Percentiles rank a stretch among this genome's conserved stretches.
phyloP scores from a whole-genome alignment of 1,284 basidiomycete species.

The Ganoderma lucidum region DNA sequence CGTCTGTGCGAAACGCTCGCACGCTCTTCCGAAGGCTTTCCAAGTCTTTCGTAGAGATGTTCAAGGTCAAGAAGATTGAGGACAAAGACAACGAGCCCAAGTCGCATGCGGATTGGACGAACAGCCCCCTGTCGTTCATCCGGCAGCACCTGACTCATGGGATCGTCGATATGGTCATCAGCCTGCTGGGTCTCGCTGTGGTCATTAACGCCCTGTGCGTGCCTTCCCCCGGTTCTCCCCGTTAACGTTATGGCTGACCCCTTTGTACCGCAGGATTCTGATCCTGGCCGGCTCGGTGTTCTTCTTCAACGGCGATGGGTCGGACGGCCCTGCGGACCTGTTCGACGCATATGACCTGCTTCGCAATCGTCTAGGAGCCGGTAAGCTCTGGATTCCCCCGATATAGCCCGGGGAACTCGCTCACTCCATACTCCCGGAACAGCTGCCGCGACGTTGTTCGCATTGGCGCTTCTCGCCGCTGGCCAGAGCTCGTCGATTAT shows the following conservation, averaged over 20 bases:
- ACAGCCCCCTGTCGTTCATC: constrained; percentile 76
- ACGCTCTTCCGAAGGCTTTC: not conserved
- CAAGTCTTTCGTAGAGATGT: not conserved
- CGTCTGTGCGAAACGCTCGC: constrained; percentile 5
- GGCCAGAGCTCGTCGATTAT: constrained; percentile 94
- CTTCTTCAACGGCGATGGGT: constrained; percentile 59
- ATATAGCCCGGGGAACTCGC: not conserved
- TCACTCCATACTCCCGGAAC: constrained; percentile 1
- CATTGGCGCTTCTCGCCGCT: constrained; percentile 82
- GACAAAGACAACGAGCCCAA: not conserved
- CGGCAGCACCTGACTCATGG: constrained; percentile 81
- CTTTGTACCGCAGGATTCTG: constrained; percentile 57
- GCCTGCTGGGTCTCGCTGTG: constrained; percentile 82
- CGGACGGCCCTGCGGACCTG: constrained; percentile 65
- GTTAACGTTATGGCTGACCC: not conserved
- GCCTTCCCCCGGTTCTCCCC: not conserved
- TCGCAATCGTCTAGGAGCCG: constrained; percentile 66
- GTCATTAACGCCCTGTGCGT: constrained; percentile 83
- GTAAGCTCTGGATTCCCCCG: constrained; percentile 46
- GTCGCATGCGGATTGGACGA: constrained; percentile 50
- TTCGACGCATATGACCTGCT: constrained; percentile 87
- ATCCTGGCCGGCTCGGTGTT: constrained; percentile 78
- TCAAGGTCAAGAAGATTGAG: constrained; percentile 4
- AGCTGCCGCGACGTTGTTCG: constrained; percentile 86
- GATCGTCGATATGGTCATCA: constrained; percentile 68